Conservation (phyloP, 2,329 filamentous ascomycete species). For the Mycosphaerella sp. region DNA sequence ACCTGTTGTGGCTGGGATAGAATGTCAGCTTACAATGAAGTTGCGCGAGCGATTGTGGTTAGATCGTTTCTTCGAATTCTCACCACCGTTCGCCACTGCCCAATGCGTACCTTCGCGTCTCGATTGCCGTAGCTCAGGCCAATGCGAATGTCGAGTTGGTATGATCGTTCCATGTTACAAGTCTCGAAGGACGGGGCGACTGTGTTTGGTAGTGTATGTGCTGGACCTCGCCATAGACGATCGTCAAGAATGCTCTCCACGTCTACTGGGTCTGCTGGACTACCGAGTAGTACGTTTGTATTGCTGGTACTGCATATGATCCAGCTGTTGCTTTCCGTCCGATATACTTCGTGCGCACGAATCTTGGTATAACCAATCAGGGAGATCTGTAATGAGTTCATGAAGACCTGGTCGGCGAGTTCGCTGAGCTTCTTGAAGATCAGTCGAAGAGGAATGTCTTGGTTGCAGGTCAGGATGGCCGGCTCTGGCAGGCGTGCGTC, state of each 20-base stretch:
- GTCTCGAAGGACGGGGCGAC: slow-evolving; percentile 81
- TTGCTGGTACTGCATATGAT: slow-evolving; percentile 66
- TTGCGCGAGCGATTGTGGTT: not conserved
- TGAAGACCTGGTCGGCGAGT: slow-evolving; percentile 62
- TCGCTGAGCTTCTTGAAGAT: slow-evolving; percentile 70
- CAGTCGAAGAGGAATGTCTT: slow-evolving; percentile 73
- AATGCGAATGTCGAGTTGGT: slow-evolving; percentile 76
- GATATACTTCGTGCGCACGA: slow-evolving; percentile 66
- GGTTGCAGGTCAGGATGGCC: slow-evolving; percentile 80
- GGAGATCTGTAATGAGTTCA: slow-evolving; percentile 75
- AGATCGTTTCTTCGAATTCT: slow-evolving; percentile 2
- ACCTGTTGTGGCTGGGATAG: slow-evolving; percentile 54
- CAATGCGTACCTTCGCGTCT: slow-evolving; percentile 40
- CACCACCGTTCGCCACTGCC: slow-evolving; percentile 23
- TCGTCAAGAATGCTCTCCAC: slow-evolving; percentile 48
- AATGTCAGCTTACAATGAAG: not conserved
- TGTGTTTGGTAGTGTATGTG: slow-evolving; percentile 67
- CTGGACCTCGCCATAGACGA: slow-evolving; percentile 60
- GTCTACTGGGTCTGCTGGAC: slow-evolving; percentile 51
- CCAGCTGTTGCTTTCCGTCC: slow-evolving; percentile 68
- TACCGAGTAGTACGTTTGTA: slow-evolving; percentile 64
- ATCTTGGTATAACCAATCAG: slow-evolving; percentile 75
- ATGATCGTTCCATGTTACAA: slow-evolving; percentile 77
- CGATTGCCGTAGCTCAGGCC: slow-evolving; percentile 67
- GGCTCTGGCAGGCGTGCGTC: slow-evolving; percentile 85